These are phyloP conservation scores for Nadsonia commutata DNA, from an alignment of 1,139 yeast species.

Conservation along the genomic window DNA sequence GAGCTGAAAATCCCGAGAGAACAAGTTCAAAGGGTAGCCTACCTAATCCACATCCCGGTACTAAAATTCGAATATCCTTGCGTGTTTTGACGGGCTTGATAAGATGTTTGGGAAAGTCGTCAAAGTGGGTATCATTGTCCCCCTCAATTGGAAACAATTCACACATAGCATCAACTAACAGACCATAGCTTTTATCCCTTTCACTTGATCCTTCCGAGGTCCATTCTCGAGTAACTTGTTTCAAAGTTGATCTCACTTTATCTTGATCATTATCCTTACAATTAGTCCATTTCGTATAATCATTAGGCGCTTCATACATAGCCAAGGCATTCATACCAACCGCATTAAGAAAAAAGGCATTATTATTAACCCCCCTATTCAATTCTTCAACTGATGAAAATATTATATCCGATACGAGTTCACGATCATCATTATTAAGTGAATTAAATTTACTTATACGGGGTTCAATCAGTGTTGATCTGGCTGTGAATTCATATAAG, in stretches of 20 bases:
- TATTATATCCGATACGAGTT: too few species aligned
- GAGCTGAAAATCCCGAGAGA: slow-evolving; percentile 51
- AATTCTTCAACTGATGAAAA: too few species aligned
- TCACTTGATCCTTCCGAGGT: slow-evolving; percentile 44
- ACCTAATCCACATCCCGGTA: slow-evolving; percentile 81
- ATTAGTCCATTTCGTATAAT: too few species aligned
- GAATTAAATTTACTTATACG: too few species aligned
- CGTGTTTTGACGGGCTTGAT: slow-evolving; percentile 7
- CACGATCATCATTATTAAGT: too few species aligned
- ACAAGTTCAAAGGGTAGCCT: slow-evolving; percentile 64
- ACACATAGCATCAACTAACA: slow-evolving; percentile 33
- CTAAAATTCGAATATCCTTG: slow-evolving; percentile 32
- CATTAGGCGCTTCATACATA: too few species aligned
- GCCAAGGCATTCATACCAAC: too few species aligned
- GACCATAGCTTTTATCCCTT: slow-evolving; percentile 32
- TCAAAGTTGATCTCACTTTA: slow-evolving; percentile 45
- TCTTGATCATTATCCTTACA: slow-evolving; percentile 35
- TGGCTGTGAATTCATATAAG: too few species aligned
- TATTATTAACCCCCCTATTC: too few species aligned
- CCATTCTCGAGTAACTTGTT: slow-evolving; percentile 70
- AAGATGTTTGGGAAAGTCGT: not conserved
- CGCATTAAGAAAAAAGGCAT: too few species aligned
- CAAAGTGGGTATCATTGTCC: not conserved
- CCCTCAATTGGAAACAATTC: slow-evolving; percentile 26
- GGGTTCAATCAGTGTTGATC: too few species aligned